phyloP scores from a whole-genome alignment of 371 early-diverging fungal species.

The Cokeromyces recurvatus region DNA sequence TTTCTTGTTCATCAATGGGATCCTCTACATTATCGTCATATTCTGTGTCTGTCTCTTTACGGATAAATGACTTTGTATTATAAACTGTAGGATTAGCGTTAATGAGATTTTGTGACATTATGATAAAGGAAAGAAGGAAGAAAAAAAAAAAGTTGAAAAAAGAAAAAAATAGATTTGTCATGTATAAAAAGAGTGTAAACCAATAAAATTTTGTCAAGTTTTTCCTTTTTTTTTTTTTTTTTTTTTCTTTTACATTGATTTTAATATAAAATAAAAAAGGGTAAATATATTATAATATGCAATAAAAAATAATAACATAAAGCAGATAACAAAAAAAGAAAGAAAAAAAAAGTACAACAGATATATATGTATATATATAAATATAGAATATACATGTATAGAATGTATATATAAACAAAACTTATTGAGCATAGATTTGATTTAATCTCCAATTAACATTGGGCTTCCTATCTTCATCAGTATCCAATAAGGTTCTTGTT shows the following conservation, averaged over 20 bases:
- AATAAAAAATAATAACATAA: not conserved
- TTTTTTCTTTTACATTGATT: no score
- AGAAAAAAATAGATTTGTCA: no score
- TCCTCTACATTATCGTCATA: slow-evolving; percentile 68
- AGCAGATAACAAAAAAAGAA: not conserved
- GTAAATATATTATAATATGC: no score
- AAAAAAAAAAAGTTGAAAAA: no score
- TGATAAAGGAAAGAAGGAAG: no score
- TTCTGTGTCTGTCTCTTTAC: slow-evolving; percentile 54
- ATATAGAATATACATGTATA: not conserved
- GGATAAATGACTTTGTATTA: slow-evolving; percentile 46
- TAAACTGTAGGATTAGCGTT: slow-evolving; percentile 88
- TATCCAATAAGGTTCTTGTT: not conserved
- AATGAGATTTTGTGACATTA: slow-evolving; percentile 46
- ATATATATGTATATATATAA: not conserved
- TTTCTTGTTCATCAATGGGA: slow-evolving; percentile 80
- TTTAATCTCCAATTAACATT: slow-evolving; percentile 7
- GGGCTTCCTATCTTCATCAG: not conserved
- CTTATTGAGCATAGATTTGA: slow-evolving; percentile 12
- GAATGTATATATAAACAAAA: not conserved
- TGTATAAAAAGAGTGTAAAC: no score
- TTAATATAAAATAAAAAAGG: no score
- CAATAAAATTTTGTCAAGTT: no score
- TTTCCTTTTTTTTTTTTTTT: no score
- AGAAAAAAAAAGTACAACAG: not conserved